Percentiles rank a stretch among this genome's conserved stretches.
These are phyloP conservation scores for Neonectria coccinea DNA, from an alignment of 2,329 filamentous ascomycete species.

Conservation along the genomic window DNA sequence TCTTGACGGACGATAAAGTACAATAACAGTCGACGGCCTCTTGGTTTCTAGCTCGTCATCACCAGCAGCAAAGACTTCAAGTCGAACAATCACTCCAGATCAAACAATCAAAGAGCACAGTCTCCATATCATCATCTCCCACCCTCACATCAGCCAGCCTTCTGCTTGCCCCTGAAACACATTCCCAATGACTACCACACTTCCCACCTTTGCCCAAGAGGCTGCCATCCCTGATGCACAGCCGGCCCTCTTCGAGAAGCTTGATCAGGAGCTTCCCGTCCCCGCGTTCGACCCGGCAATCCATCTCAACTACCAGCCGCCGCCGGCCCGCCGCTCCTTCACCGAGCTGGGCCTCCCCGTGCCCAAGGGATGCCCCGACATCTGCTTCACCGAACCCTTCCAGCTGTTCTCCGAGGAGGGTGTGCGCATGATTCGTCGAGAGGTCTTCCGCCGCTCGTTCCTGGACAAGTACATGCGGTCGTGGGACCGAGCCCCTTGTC, in stretches of 20 bases:
- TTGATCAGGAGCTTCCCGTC: neutral
- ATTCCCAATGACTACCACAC: neutral
- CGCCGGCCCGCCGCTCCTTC: constrained; percentile 10
- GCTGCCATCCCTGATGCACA: neutral
- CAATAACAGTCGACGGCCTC: neutral
- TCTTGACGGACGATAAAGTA: neutral
- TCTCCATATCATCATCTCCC: neutral
- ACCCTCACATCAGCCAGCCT: neutral
- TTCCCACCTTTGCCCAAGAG: neutral
- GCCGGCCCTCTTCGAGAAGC: neutral
- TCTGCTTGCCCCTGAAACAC: neutral
- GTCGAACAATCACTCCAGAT: neutral
- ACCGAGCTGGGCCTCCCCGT: constrained; percentile 22
- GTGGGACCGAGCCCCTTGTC: constrained; percentile 16
- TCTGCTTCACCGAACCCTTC: constrained; percentile 27
- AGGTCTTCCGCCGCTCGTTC: constrained; percentile 19
- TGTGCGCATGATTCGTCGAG: constrained; percentile 24
- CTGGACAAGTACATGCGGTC: constrained; percentile 24
- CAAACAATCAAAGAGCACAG: neutral
- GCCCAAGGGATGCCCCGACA: constrained; percentile 18
- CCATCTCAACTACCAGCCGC: constrained; percentile 11
- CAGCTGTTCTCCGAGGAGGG: constrained; percentile 26
- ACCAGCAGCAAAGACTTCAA: neutral
- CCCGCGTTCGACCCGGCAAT: constrained; percentile 3
- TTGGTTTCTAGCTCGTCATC: neutral